A percentile compares a stretch with the other conserved stretches of the same genome.
Evolutionary conservation across 306 rosid species (phyloP).

Genomic region (Styphnolobium japonicum): DNA sequence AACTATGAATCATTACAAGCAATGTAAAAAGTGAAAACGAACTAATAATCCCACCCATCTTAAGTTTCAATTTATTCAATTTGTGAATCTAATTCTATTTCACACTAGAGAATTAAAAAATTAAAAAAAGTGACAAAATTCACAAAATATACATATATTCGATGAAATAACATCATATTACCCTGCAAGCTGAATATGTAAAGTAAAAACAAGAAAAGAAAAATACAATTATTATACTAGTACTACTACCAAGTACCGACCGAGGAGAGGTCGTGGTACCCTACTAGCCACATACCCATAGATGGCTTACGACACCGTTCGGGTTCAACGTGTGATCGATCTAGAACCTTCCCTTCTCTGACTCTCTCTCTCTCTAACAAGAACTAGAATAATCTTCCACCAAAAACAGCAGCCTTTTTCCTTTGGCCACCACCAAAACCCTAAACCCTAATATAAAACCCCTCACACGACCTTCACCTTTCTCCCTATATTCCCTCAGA

Average conservation of each 20-base stretch:
- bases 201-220: too few species aligned
- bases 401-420: background rate
- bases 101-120: too few species aligned
- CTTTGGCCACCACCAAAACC: conserved; percentile 22
- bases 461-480: background rate
- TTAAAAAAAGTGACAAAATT: too few species aligned
- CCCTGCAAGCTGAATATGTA: too few species aligned
- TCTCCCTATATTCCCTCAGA: background rate
- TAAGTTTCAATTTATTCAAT: too few species aligned
- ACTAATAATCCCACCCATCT: too few species aligned
- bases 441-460: conserved; percentile 32
- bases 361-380: background rate
- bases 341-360: conserved; percentile 48
- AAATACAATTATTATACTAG: too few species aligned
- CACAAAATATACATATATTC: too few species aligned
- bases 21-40: too few species aligned
- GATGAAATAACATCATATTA: too few species aligned
- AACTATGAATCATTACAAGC: too few species aligned
- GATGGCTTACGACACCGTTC: conserved; percentile 15
- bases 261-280: background rate
- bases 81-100: too few species aligned
- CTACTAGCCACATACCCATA: background rate
- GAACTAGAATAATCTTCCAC: conserved; percentile 40
- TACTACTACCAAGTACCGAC: background rate
- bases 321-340: background rate